Evolutionary conservation across 176 grass and related monocot genomes (phyloP), one percentile per base, ranked within the genome.

Genomic region (Avena sativa): DNA sequence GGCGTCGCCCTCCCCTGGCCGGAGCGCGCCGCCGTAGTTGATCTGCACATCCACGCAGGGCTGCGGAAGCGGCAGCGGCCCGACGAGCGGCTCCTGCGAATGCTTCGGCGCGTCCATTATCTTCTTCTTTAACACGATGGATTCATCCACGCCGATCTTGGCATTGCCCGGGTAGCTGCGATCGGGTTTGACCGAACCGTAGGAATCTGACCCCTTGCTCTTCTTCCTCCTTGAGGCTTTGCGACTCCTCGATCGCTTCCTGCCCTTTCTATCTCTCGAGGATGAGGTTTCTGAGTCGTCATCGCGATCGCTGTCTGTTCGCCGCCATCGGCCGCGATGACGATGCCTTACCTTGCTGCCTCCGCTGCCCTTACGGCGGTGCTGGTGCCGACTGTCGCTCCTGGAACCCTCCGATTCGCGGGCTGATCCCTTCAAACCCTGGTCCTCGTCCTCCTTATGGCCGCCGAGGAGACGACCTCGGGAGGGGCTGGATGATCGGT

Each of bases 1-100:
- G 20, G 93, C 88, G 79, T 95, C 88, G 68, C 93, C 90, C 83
- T 92, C 88, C 52, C 93, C 89, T 11, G 93, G 92, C 73, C 90
- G 87, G n/a, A 95, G 85, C 7, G 90, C 86, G 44, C 90, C 90
- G 78, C 93, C 90, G 81, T 92, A 92, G 50, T 86, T 95, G 55
- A 95, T 85, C 21, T 86, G 90, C 53, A 76, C 90, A n/a, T 92
- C 88, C 9, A 55, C 64, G 75, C 61, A 19, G 8, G 81, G 51
- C n/a, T 47, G 78, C 9, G 90, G 86, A 17, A 90, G 82, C 61
- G 88, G 87, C 61, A 72, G 72, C 19, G 89, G 84, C 75, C 86
- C 90, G 13, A 95, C 90, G 43, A 92, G 66, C 25, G 88, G 4
- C 36, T 51, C 12, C 72, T 75, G 66, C 15, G 15, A 15, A 17